phyloP scores from a whole-genome alignment of 2,329 filamentous ascomycete genomes.

The Paraphoma sp. region DNA sequence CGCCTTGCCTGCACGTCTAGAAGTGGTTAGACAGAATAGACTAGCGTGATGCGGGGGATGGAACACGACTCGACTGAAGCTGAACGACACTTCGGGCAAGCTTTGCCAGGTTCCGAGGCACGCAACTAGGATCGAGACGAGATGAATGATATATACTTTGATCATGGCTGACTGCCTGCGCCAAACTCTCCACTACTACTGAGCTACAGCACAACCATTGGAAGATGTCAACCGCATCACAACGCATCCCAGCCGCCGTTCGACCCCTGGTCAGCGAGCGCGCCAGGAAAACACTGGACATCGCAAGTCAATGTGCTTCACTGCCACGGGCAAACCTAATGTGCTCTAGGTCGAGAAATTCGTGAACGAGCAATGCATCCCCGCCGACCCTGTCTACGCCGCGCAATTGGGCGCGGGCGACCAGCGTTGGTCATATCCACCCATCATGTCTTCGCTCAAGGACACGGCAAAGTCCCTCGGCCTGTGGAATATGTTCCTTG shows the following conservation, averaged over 20 bases:
- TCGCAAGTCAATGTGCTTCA: constrained; percentile 52
- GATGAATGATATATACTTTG: not conserved
- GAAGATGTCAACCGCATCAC: constrained; percentile 52
- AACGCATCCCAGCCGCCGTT: constrained; percentile 63
- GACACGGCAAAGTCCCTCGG: constrained; percentile 78
- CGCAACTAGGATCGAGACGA: not conserved
- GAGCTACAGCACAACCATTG: constrained; percentile 1
- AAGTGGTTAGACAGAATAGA: too few species aligned
- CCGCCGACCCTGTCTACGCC: constrained; percentile 76
- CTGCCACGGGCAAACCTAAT: not conserved
- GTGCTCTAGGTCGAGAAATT: constrained; percentile 77
- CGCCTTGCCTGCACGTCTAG: too few species aligned
- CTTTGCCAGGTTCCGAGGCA: not conserved
- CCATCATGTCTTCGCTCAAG: constrained; percentile 87
- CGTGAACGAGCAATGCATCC: constrained; percentile 83
- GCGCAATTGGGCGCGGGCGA: constrained; percentile 74
- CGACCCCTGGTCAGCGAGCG: constrained; percentile 75
- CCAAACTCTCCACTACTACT: not conserved
- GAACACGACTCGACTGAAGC: not conserved
- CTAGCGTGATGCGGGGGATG: not conserved
- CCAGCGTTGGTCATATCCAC: constrained; percentile 78
- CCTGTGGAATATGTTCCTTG: constrained; percentile 96
- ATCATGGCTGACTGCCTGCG: not conserved
- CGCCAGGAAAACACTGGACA: constrained; percentile 80
- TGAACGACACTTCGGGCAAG: constrained; percentile 1